These are phyloP conservation scores for Antitrichia curtipendula DNA, from an alignment of 225 moss, liverwort and hornwort genomes.

Conservation along the genomic window DNA sequence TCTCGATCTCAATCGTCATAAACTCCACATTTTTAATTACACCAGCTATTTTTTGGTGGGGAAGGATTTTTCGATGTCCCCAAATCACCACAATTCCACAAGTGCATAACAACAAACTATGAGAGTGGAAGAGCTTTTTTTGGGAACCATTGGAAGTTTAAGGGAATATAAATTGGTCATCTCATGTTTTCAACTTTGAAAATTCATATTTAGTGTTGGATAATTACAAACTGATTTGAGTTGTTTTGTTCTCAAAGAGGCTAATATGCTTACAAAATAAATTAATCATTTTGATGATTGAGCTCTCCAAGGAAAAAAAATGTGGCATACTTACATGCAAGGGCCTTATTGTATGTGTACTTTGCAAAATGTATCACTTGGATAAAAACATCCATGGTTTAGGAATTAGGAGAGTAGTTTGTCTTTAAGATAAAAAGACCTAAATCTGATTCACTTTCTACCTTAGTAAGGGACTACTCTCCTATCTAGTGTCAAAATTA, in stretches of 20 bases:
- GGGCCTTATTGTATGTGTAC: background rate
- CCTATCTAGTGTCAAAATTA: background rate
- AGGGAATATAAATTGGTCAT: fast-evolving
- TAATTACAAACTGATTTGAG: background rate
- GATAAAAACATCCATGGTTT: no score
- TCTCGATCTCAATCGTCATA: no score
- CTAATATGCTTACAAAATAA: background rate
- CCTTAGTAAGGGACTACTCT: background rate
- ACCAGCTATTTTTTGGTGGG: background rate
- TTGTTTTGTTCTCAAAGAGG: background rate
- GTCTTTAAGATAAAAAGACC: background rate
- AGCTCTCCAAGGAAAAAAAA: background rate
- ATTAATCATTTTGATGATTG: background rate
- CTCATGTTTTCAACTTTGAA: background rate
- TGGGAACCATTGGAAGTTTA: no score
- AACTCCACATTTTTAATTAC: background rate
- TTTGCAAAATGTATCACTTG: background rate
- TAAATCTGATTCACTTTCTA: background rate
- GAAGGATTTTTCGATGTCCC: background rate
- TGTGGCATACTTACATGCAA: fast-evolving
- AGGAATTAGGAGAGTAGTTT: background rate
- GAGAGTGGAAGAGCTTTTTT: background rate
- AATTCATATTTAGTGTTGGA: fast-evolving
- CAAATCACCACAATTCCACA: background rate
- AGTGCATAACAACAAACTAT: background rate